These are phyloP conservation scores for Vishniacozyma victoriae DNA, from an alignment of 768 basidiomycete genomes.

Conservation along the genomic window DNA sequence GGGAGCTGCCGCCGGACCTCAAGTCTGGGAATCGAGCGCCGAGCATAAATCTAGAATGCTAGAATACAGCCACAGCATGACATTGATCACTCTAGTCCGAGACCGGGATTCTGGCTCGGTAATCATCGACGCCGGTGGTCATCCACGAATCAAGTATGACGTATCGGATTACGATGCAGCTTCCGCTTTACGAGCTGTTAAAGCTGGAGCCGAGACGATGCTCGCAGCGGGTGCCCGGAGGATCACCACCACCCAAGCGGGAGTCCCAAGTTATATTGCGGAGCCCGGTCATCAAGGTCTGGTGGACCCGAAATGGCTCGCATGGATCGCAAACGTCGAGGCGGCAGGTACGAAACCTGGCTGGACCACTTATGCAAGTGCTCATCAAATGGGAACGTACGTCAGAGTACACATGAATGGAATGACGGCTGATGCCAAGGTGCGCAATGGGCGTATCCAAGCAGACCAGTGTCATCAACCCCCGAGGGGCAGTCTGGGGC, in stretches of 20 bases:
- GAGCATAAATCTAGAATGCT: constrained; percentile 20
- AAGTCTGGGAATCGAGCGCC: constrained; percentile 10
- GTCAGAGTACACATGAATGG: neutral
- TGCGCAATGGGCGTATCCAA: constrained; percentile 34
- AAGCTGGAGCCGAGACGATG: constrained; percentile 21
- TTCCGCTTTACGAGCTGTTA: constrained; percentile 16
- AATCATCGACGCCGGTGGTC: constrained; percentile 15
- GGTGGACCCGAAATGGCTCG: constrained; percentile 14
- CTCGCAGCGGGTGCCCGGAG: constrained; percentile 21
- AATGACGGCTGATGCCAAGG: neutral
- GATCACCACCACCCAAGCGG: constrained; percentile 21
- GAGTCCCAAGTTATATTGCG: constrained; percentile 6
- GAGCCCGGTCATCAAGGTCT: constrained; percentile 6
- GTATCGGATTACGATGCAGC: constrained; percentile 21
- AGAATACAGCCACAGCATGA: constrained; percentile 16
- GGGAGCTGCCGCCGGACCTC: constrained; percentile 2
- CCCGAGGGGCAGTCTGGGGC: constrained; percentile 36
- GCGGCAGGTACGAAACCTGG: constrained; percentile 16
- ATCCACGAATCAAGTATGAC: constrained; percentile 23
- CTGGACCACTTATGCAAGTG: constrained; percentile 13
- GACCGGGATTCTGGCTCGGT: constrained; percentile 20
- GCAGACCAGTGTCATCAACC: constrained; percentile 28
- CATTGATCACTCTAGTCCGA: constrained; percentile 28
- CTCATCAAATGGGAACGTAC: constrained; percentile 42
- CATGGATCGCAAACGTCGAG: constrained; percentile 22